These are phyloP conservation scores for Casuarina equisetifolia DNA, from an alignment of 306 rosid species.

Conservation along the genomic window DNA sequence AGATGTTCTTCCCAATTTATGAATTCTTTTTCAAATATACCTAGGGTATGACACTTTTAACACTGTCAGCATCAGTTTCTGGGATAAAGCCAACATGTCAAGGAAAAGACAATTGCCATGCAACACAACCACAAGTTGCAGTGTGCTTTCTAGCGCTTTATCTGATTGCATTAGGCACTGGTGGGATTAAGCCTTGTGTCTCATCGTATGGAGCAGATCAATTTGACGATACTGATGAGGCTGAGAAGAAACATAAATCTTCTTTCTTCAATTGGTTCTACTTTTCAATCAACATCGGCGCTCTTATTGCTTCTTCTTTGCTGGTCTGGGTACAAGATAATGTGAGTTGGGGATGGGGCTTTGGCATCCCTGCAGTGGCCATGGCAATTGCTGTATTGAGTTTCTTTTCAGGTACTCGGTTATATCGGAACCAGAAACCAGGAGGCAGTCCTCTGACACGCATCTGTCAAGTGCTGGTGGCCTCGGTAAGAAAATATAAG, in stretches of 20 bases:
- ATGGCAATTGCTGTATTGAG: constrained; percentile 71
- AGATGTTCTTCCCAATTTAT: background rate
- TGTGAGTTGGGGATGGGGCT: constrained; percentile 87
- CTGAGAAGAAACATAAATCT: constrained; percentile 60
- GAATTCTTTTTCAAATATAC: constrained; percentile 3
- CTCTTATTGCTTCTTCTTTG: constrained; percentile 64
- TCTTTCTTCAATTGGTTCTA: constrained; percentile 89
- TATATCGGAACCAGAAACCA: constrained; percentile 67
- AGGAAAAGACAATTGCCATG: constrained; percentile 45
- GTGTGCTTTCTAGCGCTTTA: constrained; percentile 58
- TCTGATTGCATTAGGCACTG: constrained; percentile 78
- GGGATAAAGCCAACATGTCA: constrained; percentile 67
- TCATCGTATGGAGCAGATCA: constrained; percentile 87
- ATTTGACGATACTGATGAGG: constrained; percentile 59
- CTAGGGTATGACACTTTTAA: constrained; percentile 83
- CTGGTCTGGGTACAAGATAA: constrained; percentile 68
- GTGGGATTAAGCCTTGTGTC: constrained; percentile 85
- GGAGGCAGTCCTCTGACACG: constrained; percentile 77
- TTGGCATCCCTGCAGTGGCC: constrained; percentile 66
- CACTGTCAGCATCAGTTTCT: constrained; percentile 67
- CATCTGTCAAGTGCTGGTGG: constrained; percentile 61
- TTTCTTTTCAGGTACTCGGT: constrained; percentile 63
- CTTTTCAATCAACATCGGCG: constrained; percentile 73
- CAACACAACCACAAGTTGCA: constrained; percentile 47
- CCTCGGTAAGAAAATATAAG: constrained; percentile 47